Conservation (phyloP, 257 asterid genomes). For the Solanum bukasovii region DNA sequence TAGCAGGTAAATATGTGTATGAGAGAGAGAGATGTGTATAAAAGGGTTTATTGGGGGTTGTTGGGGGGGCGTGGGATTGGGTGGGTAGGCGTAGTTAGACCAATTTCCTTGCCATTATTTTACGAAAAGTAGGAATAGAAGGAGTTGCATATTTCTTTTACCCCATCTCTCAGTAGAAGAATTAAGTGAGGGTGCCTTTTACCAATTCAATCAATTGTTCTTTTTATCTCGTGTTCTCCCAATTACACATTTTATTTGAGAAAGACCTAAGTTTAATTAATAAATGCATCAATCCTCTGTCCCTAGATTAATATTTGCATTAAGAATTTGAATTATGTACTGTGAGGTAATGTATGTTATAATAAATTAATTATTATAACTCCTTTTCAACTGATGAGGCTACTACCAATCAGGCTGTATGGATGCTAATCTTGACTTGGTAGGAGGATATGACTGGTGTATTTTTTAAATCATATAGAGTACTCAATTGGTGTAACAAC, state of each 20-base stretch:
- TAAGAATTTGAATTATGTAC: neutral
- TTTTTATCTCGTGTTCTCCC: neutral
- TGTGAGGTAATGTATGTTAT: neutral
- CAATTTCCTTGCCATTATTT: neutral
- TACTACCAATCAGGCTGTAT: neutral
- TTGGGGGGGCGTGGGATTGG: neutral
- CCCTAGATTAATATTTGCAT: neutral
- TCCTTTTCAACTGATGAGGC: neutral
- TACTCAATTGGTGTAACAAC: slow-evolving; percentile 47
- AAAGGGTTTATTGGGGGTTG: neutral
- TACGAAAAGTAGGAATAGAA: neutral
- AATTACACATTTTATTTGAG: neutral
- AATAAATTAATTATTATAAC: neutral
- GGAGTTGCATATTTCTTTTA: neutral
- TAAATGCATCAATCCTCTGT: neutral
- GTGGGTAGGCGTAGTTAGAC: neutral
- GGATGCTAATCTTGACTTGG: slow-evolving; percentile 9
- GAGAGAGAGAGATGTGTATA: neutral
- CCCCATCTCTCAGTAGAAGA: neutral
- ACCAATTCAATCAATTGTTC: neutral
- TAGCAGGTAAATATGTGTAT: neutral
- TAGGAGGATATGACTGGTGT: slow-evolving; percentile 17
- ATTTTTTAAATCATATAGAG: slow-evolving; percentile 9
- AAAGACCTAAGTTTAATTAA: neutral
- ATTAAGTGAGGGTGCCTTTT: neutral